These are phyloP conservation scores for Dictyostelium purpureum DNA, from an alignment of 78 protist species.

Conservation along the genomic window DNA sequence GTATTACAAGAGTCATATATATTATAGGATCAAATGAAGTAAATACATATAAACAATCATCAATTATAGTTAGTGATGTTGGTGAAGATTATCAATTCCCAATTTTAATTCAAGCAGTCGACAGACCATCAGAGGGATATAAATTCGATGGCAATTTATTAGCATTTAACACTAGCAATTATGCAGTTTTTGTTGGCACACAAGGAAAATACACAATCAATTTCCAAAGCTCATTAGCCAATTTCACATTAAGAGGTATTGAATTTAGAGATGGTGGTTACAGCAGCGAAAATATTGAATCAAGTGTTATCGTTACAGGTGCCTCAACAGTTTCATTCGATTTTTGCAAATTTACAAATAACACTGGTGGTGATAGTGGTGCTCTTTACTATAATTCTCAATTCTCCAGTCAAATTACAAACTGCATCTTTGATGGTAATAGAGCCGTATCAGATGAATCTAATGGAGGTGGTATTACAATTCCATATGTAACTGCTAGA, in stretches of 20 bases:
- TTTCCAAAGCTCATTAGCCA: background rate
- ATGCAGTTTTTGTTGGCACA: slow-evolving; percentile 1
- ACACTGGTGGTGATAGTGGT: background rate
- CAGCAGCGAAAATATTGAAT: background rate
- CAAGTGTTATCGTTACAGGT: background rate
- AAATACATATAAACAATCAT: background rate
- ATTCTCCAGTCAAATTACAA: background rate
- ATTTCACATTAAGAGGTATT: background rate
- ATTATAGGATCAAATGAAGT: background rate
- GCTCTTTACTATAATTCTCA: background rate
- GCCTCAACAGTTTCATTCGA: background rate
- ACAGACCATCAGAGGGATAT: background rate
- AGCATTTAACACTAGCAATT: background rate
- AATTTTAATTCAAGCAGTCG: background rate
- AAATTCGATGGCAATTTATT: background rate
- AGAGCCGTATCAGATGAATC: background rate
- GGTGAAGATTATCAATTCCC: background rate
- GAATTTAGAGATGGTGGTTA: background rate
- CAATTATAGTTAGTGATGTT: background rate
- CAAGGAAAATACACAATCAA: background rate
- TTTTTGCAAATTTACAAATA: background rate
- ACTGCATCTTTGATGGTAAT: background rate
- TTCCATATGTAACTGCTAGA: background rate
- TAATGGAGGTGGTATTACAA: background rate
- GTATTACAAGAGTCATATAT: background rate